These are phyloP conservation scores for Pezicula rhizophila DNA, from an alignment of 2,329 filamentous ascomycete species.

Conservation along the genomic window DNA sequence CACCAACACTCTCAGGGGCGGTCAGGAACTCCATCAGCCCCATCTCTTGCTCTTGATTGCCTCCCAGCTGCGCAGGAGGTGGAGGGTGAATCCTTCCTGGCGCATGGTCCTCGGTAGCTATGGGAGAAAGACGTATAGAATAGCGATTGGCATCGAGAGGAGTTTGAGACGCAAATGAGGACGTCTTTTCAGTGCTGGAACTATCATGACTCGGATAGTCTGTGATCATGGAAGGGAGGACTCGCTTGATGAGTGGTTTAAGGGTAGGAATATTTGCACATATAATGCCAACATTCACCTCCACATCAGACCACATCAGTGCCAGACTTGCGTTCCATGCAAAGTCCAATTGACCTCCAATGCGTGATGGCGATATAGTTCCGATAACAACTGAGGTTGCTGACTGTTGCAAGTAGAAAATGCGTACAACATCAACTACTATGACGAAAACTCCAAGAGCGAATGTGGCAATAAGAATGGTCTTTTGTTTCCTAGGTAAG, in stretches of 20 bases:
- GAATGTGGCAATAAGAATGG: constrained; percentile 81
- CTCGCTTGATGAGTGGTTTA: constrained; percentile 69
- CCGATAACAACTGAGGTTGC: constrained; percentile 6
- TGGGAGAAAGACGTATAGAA: background rate
- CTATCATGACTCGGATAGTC: constrained; percentile 8
- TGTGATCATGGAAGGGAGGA: constrained; percentile 22
- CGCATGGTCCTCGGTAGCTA: background rate
- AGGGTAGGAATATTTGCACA: constrained; percentile 89
- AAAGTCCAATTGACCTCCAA: constrained; percentile 48
- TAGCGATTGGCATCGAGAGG: background rate
- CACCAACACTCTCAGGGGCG: constrained; percentile 9
- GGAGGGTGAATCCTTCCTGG: constrained; percentile 5
- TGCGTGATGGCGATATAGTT: background rate
- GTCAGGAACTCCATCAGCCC: constrained; percentile 24
- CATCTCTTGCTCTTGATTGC: constrained; percentile 15
- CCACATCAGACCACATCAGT: constrained; percentile 90
- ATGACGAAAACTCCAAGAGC: constrained; percentile 81
- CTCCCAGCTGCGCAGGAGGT: constrained; percentile 6
- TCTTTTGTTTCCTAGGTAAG: constrained; percentile 78
- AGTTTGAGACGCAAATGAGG: constrained; percentile 14
- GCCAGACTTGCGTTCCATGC: constrained; percentile 74
- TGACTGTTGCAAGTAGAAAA: constrained; percentile 73
- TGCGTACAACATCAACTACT: constrained; percentile 80
- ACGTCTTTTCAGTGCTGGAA: constrained; percentile 7
- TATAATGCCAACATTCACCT: constrained; percentile 85